These are phyloP conservation scores for Blastocystis sp. DNA, from an alignment of 352 stramenopile species.

Conservation along the genomic window DNA sequence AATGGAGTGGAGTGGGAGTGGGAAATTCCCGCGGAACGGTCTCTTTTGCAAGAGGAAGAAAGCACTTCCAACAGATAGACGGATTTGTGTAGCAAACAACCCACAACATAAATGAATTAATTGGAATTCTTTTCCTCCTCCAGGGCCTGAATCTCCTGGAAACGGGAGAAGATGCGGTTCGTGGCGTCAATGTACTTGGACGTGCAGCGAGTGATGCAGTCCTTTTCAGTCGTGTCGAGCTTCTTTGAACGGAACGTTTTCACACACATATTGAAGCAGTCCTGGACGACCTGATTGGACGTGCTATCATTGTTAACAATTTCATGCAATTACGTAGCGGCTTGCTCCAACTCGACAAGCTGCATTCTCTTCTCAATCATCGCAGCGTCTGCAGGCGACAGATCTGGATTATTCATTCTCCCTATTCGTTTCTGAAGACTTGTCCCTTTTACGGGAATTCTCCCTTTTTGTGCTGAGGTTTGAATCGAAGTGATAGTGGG, in stretches of 20 bases:
- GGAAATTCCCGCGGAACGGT: not conserved
- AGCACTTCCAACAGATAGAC: not conserved
- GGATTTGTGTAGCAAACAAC: not conserved
- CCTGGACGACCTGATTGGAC: not conserved
- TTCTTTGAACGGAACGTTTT: not conserved
- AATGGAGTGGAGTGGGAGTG: not conserved
- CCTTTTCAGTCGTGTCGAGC: constrained; percentile 1
- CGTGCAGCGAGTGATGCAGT: not conserved
- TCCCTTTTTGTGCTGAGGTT: not conserved
- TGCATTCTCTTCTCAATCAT: constrained; percentile 30
- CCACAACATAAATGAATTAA: not conserved
- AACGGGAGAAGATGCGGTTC: constrained; percentile 4
- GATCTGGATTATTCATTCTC: not conserved
- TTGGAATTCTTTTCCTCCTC: not conserved
- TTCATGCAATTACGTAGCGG: not conserved
- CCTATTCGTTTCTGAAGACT: not conserved
- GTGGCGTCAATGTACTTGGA: not conserved
- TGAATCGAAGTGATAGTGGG: not conserved
- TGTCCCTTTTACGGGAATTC: not conserved
- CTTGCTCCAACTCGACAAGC: not conserved
- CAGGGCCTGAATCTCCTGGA: not conserved
- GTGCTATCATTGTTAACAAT: not conserved
- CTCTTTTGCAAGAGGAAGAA: not conserved
- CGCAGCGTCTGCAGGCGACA: not conserved
- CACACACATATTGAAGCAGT: not conserved